Evolutionary conservation across 352 stramenopile genomes (phyloP).

Genomic region (Globisporangium lucens): DNA sequence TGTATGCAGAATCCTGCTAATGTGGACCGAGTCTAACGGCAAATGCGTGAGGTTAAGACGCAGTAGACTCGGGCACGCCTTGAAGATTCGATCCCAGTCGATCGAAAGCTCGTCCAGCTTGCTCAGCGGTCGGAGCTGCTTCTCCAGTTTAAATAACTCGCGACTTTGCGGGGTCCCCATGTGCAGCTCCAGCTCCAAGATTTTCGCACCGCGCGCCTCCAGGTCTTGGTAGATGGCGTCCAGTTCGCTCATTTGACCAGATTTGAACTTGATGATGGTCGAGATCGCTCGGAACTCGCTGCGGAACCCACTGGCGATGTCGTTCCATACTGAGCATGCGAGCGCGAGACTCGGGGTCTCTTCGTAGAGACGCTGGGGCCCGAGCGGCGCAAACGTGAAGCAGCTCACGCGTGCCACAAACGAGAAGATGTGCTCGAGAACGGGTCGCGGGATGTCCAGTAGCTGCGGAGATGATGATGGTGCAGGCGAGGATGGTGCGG

Average conservation of each 20-base stretch:
- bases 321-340: not conserved
- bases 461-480: not conserved
- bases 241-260: not conserved
- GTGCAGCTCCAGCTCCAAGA: not conserved
- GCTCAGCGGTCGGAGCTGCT: not conserved
- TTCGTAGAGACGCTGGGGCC: not conserved
- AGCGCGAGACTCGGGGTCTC: conserved; percentile 1
- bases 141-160: not conserved
- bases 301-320: not conserved
- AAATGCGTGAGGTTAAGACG: not conserved
- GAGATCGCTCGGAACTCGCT: not conserved
- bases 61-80: not conserved
- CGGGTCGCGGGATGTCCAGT: not conserved
- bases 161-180: not conserved
- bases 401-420: not conserved
- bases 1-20: not conserved
- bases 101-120: not conserved
- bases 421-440: conserved; percentile 2
- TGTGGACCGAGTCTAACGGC: not conserved
- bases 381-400: not conserved
- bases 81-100: conserved; percentile 2
- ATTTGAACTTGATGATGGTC: conserved; percentile 1
- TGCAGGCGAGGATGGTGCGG: too few relatives aligned
- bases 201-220: not conserved
- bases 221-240: not conserved